These are phyloP conservation scores for Prototheca stagnorum DNA, from an alignment of 163 green algal genomes.

Conservation along the genomic window DNA sequence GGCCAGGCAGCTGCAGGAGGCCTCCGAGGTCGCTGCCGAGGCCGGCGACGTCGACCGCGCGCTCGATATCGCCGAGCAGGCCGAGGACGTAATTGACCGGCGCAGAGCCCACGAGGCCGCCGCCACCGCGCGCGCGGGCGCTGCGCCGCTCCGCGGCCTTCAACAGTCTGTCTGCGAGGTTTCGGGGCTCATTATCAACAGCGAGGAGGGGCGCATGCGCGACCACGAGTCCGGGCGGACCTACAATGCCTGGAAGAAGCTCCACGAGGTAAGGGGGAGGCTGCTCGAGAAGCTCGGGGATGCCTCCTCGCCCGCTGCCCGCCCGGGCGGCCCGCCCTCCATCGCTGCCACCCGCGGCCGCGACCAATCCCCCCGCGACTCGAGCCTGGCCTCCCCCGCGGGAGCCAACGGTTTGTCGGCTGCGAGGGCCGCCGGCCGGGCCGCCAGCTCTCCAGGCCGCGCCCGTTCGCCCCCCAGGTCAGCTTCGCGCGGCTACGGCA, in stretches of 20 bases:
- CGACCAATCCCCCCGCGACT: too few relatives aligned
- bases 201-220: conserved; percentile 19
- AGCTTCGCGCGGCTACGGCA: too few relatives aligned
- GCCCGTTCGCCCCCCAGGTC: too few relatives aligned
- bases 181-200: conserved; percentile 24
- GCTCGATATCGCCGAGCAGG: conserved; percentile 8
- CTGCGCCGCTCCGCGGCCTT: conserved; percentile 11
- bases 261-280: conserved; percentile 11
- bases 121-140: conserved; percentile 5
- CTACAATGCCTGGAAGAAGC: conserved; percentile 27
- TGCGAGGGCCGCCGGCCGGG: too few relatives aligned
- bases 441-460: too few relatives aligned
- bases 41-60: conserved; percentile 27
- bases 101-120: conserved; percentile 2
- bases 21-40: conserved; percentile 13
- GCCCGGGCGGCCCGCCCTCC: too few relatives aligned
- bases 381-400: too few relatives aligned
- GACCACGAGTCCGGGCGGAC: conserved; percentile 21
- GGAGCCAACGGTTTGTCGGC: too few relatives aligned
- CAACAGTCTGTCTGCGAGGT: conserved; percentile 17
- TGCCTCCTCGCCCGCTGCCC: too few relatives aligned
- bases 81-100: conserved; percentile 7
- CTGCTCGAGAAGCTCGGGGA: not conserved
- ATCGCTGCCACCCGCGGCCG: too few relatives aligned
- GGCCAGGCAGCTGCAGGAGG: conserved; percentile 18